A percentile compares a stretch with the other conserved stretches of the same genome.
phyloP scores from a whole-genome alignment of 805 yeast species.

The Candida golubevii region DNA sequence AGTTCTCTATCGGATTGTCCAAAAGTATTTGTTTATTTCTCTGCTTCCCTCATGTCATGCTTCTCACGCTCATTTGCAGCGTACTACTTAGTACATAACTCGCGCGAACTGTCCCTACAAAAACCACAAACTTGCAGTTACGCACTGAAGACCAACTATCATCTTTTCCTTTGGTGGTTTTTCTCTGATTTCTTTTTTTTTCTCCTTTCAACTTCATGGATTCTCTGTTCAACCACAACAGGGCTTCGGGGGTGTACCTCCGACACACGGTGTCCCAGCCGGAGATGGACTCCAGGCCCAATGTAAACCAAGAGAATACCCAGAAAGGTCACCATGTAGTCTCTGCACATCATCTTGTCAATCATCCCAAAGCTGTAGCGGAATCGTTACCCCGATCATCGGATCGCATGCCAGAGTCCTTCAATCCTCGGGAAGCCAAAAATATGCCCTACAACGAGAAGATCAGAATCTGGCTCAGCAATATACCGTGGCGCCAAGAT shows the following conservation, averaged over 20 bases:
- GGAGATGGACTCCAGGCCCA: constrained; percentile 8
- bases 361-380: constrained; percentile 6
- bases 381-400: constrained; percentile 1
- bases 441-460: constrained; percentile 68
- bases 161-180: too few relatives aligned
- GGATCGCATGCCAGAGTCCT: constrained; percentile 39
- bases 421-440: constrained; percentile 58
- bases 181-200: constrained; percentile 1
- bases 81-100: too few relatives aligned
- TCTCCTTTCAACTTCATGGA: constrained; percentile 1
- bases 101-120: too few relatives aligned
- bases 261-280: constrained; percentile 9
- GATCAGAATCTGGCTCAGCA: constrained; percentile 58
- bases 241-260: constrained; percentile 4
- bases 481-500: constrained; percentile 46
- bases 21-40: too few relatives aligned
- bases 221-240: constrained; percentile 8
- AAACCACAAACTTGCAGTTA: too few relatives aligned
- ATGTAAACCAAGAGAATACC: constrained; percentile 8
- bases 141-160: too few relatives aligned
- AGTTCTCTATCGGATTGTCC: too few relatives aligned
- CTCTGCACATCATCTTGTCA: constrained; percentile 7
- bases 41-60: too few relatives aligned
- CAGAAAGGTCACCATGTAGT: constrained; percentile 6
- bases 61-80: too few relatives aligned